Percentiles rank a stretch among this genome's conserved stretches.
phyloP scores from a whole-genome alignment of 495 filamentous ascomycete genomes.

The Monascus purpureus region DNA sequence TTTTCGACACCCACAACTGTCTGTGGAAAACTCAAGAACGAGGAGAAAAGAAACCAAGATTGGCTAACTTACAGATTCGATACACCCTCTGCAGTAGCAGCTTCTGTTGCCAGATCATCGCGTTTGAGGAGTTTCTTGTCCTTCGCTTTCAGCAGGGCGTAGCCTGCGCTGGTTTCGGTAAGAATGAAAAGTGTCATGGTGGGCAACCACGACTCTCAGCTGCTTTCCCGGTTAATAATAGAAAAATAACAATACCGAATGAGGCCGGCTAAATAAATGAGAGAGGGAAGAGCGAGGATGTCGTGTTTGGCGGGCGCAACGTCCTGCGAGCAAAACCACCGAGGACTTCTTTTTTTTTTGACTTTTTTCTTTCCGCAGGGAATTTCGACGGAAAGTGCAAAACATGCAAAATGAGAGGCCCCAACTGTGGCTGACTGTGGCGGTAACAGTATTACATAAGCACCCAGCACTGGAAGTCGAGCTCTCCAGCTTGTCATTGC shows the following conservation, averaged over 20 bases:
- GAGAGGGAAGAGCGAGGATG: conserved; percentile 8
- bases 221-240: conserved; percentile 4
- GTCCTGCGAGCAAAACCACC: conserved; percentile 12
- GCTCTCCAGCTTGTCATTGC: too few relatives aligned
- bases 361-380: conserved; percentile 7
- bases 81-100: conserved; percentile 69
- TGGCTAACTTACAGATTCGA: conserved; percentile 78
- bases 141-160: conserved; percentile 92
- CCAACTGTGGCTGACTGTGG: conserved; percentile 11
- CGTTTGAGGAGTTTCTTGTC: conserved; percentile 95
- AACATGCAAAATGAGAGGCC: conserved; percentile 12
- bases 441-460: conserved; percentile 13
- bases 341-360: conserved; percentile 7
- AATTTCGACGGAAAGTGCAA: conserved; percentile 13
- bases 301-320: conserved; percentile 5
- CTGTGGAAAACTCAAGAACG: conserved; percentile 1
- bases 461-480: too few relatives aligned
- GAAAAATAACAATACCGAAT: conserved; percentile 6
- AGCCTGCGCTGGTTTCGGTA: conserved; percentile 88
- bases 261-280: neutral
- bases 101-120: conserved; percentile 58
- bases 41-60: conserved; percentile 4
- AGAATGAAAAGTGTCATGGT: conserved; percentile 70
- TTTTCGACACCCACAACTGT: neutral
- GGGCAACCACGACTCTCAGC: conserved; percentile 19